Evolutionary conservation across 352 stramenopile genomes (phyloP).

Genomic region (Phytophthora hybrid): DNA sequence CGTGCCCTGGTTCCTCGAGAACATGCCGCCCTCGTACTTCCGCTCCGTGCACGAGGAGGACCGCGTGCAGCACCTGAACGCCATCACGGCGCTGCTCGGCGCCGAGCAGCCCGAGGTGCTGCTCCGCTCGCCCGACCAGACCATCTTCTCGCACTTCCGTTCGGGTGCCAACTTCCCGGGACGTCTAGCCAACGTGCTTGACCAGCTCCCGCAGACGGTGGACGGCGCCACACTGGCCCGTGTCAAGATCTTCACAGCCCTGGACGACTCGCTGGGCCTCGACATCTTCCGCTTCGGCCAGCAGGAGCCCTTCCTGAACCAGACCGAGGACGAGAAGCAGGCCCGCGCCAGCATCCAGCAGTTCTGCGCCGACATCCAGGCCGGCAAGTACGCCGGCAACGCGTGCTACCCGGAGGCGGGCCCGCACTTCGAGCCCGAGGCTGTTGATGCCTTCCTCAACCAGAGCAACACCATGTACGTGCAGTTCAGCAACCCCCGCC

Average conservation of each 20-base stretch:
- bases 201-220: constrained; percentile 74
- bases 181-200: constrained; percentile 71
- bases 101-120: constrained; percentile 86
- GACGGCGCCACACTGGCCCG: constrained; percentile 72
- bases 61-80: constrained; percentile 88
- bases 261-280: constrained; percentile 86
- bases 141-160: constrained; percentile 86
- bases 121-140: constrained; percentile 77
- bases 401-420: constrained; percentile 61
- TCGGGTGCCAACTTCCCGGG: constrained; percentile 81
- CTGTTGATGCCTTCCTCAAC: constrained; percentile 73
- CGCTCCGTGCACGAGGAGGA: constrained; percentile 85
- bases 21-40: constrained; percentile 93
- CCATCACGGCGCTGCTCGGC: constrained; percentile 83
- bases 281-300: constrained; percentile 90
- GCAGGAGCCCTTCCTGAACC: constrained; percentile 77
- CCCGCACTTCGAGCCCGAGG: constrained; percentile 64
- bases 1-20: constrained; percentile 88
- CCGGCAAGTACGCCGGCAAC: constrained; percentile 71
- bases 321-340: constrained; percentile 63
- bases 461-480: constrained; percentile 87
- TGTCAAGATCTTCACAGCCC: constrained; percentile 92
- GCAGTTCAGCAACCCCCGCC: constrained; percentile 80
- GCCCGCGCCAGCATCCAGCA: constrained; percentile 65
- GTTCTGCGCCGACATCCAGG: constrained; percentile 80